These are phyloP conservation scores for Tetraselmis striata DNA, from an alignment of 139 green algal species.

Conservation along the genomic window DNA sequence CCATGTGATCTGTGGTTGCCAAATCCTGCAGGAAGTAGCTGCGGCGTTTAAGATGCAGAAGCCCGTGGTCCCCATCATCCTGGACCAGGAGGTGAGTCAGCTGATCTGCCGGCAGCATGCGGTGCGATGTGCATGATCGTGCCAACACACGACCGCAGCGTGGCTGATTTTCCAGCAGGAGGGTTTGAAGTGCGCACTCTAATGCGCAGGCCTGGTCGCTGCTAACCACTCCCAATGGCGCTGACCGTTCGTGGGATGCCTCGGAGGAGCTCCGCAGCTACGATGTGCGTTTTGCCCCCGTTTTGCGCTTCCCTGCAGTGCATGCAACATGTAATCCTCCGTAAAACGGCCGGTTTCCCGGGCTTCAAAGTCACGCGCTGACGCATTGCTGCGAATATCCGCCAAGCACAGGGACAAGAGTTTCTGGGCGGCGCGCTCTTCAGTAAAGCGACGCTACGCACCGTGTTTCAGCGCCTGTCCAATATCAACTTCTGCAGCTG, in stretches of 20 bases:
- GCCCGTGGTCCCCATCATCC: not conserved
- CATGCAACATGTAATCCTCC: not conserved
- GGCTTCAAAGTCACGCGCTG: too few relatives aligned
- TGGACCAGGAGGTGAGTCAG: not conserved
- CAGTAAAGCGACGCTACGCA: not conserved
- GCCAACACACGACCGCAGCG: too few relatives aligned
- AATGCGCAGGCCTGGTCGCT: not conserved
- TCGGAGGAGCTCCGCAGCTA: not conserved
- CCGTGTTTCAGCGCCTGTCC: not conserved
- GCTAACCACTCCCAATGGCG: not conserved
- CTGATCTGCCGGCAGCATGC: too few relatives aligned
- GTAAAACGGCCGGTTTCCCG: not conserved
- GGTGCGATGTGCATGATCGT: too few relatives aligned
- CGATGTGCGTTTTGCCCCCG: not conserved
- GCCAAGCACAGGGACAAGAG: not conserved
- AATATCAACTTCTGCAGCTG: not conserved
- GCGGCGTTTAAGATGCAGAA: not conserved
- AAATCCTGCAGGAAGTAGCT: not conserved
- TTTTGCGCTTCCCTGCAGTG: not conserved
- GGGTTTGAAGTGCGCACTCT: too few relatives aligned
- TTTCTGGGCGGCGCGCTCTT: not conserved
- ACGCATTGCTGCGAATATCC: not conserved
- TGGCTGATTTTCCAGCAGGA: too few relatives aligned
- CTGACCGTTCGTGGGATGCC: not conserved
- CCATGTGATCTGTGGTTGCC: too few relatives aligned